These are phyloP conservation scores for Fusarium virguliforme DNA, from an alignment of 2,329 filamentous ascomycete species.

Conservation along the genomic window DNA sequence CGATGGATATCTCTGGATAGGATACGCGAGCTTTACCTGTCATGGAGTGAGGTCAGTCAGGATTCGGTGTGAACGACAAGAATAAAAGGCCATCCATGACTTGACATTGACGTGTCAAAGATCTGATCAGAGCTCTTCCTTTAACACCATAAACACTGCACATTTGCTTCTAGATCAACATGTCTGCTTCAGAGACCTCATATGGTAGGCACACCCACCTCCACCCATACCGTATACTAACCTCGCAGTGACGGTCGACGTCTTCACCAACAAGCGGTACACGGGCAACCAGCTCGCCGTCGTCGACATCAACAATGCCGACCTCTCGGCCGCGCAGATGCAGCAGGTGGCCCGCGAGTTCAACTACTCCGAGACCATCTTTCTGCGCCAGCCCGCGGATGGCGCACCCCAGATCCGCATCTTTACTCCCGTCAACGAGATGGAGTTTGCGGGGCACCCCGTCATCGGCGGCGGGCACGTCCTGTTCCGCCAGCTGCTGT, in stretches of 20 bases:
- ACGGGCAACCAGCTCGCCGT: slow-evolving; percentile 38
- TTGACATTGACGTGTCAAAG: neutral
- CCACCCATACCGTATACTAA: neutral
- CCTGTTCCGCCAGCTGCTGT: slow-evolving; percentile 24
- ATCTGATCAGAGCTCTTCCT: too few species aligned
- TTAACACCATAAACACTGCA: neutral
- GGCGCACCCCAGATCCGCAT: slow-evolving; percentile 23
- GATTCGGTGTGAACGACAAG: neutral
- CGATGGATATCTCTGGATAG: slow-evolving; percentile 1
- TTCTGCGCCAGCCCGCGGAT: slow-evolving; percentile 8
- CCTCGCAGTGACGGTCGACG: neutral
- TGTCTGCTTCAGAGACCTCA: slow-evolving; percentile 7
- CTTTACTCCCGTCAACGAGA: slow-evolving; percentile 37
- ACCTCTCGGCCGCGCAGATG: slow-evolving; percentile 17
- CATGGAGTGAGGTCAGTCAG: neutral
- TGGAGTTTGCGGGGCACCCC: slow-evolving; percentile 39
- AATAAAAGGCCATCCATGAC: neutral
- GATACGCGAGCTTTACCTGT: neutral
- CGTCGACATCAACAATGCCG: slow-evolving; percentile 15
- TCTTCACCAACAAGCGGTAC: slow-evolving; percentile 17
- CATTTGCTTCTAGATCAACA: neutral
- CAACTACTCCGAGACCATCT: slow-evolving; percentile 37
- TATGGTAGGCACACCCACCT: neutral
- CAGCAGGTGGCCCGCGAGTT: slow-evolving; percentile 34
- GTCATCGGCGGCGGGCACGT: slow-evolving; percentile 35